A percentile compares a stretch with the other conserved stretches of the same genome.
Evolutionary conservation across 257 asterid genomes (phyloP).

Genomic region (Solanum neorickii): DNA sequence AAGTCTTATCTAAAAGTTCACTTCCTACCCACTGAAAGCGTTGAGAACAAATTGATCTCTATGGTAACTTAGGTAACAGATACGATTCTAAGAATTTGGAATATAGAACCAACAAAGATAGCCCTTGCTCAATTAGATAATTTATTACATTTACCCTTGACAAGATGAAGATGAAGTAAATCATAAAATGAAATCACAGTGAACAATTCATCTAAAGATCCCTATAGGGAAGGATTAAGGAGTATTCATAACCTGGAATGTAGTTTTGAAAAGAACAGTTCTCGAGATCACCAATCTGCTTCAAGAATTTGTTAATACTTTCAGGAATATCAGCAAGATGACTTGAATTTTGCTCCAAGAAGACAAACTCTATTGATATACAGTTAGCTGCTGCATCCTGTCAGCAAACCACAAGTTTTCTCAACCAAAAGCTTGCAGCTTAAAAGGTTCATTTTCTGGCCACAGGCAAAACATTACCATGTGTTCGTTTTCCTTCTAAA

Average conservation of each 20-base stretch:
- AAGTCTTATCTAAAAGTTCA: background rate
- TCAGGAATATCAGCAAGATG: constrained; percentile 39
- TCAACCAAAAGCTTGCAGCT: background rate
- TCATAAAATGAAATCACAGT: background rate
- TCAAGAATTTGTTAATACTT: constrained; percentile 32
- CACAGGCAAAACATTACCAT: background rate
- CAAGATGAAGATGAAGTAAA: background rate
- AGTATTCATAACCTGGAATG: constrained; percentile 50
- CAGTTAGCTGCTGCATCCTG: constrained; percentile 77
- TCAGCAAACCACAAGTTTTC: constrained; percentile 11
- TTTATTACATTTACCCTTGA: background rate
- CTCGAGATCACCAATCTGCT: constrained; percentile 58
- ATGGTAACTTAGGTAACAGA: background rate
- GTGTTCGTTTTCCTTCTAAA: background rate
- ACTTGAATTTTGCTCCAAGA: constrained; percentile 51
- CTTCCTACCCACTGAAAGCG: background rate
- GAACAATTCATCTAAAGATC: background rate
- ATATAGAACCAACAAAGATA: background rate
- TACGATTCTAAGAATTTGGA: background rate
- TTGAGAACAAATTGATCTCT: background rate
- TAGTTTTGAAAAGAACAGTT: constrained; percentile 58
- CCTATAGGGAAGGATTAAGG: background rate
- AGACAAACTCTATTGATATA: constrained; percentile 55
- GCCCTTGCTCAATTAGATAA: background rate
- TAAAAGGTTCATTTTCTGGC: background rate